phyloP scores from a whole-genome alignment of 78 protist species.

The Dictyostelium citrinum region DNA sequence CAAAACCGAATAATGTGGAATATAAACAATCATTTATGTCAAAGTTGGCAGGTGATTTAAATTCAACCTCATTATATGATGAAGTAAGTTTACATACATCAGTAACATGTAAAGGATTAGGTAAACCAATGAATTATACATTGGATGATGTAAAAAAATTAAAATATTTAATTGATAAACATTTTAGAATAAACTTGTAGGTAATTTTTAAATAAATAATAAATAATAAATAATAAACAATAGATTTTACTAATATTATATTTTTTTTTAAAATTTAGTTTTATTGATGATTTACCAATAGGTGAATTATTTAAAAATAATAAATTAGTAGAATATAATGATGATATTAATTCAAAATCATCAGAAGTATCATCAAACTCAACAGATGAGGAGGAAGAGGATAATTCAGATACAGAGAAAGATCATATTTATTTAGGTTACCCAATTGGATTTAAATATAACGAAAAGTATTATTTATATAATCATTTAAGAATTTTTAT shows the following conservation, averaged over 20 bases:
- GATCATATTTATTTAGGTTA: conserved; percentile 3
- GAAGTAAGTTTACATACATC: neutral
- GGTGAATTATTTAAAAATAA: neutral
- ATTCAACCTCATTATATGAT: neutral
- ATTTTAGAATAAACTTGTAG: conserved; percentile 48
- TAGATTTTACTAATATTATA: no score
- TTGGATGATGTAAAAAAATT: neutral
- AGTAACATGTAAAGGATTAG: no score
- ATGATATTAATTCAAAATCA: neutral
- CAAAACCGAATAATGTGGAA: neutral
- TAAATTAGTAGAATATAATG: neutral
- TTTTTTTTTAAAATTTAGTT: neutral
- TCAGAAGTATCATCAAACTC: neutral
- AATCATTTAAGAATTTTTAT: conserved; percentile 8
- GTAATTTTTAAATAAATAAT: neutral
- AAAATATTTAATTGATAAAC: conserved; percentile 7
- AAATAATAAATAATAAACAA: no score
- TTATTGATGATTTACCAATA: conserved; percentile 58
- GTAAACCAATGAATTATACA: neutral
- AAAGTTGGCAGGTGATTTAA: conserved; percentile 40
- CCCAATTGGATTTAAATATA: conserved; percentile 6
- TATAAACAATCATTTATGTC: conserved; percentile 7
- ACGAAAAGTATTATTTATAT: neutral
- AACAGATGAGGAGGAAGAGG: neutral
- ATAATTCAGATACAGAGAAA: neutral